Percentiles rank a stretch among this genome's conserved stretches.
Evolutionary conservation across 768 basidiomycete species (phyloP).

Genomic region (Suillus cothurnatus): DNA sequence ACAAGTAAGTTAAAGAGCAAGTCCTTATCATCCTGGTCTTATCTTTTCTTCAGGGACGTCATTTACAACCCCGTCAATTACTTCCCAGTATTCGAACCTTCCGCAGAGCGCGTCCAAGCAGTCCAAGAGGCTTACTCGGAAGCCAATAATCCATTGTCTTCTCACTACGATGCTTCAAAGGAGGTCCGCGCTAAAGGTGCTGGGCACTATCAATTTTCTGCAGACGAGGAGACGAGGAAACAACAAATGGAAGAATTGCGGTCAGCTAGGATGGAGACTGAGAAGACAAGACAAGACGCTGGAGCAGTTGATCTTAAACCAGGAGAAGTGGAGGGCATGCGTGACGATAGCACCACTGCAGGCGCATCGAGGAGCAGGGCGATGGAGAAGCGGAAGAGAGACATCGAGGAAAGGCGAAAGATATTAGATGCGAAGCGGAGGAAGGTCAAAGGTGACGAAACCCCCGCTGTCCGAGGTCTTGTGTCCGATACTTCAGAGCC

Average conservation of each 20-base stretch:
- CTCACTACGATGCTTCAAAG: slow-evolving; percentile 79
- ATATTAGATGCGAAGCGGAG: slow-evolving; percentile 68
- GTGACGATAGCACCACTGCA: slow-evolving; percentile 33
- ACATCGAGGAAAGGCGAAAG: slow-evolving; percentile 65
- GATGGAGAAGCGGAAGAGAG: slow-evolving; percentile 70
- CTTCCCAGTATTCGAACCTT: slow-evolving; percentile 88
- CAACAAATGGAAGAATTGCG: slow-evolving; percentile 85
- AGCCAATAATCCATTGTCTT: slow-evolving; percentile 63
- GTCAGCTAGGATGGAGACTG: slow-evolving; percentile 69
- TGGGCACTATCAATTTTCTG: slow-evolving; percentile 90
- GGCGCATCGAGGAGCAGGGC: slow-evolving; percentile 47
- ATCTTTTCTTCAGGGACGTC: slow-evolving; percentile 47
- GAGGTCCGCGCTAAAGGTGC: slow-evolving; percentile 92
- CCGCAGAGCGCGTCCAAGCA: slow-evolving; percentile 75
- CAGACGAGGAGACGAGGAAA: slow-evolving; percentile 75
- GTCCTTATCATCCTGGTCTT: not conserved
- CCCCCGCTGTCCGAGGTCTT: not conserved
- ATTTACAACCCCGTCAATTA: slow-evolving; percentile 78
- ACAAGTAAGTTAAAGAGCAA: slow-evolving; percentile 49
- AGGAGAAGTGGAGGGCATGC: slow-evolving; percentile 83
- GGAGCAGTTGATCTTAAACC: slow-evolving; percentile 63
- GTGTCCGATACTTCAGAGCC: not conserved
- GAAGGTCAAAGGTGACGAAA: slow-evolving; percentile 41
- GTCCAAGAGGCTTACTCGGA: slow-evolving; percentile 73
- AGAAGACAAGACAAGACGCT: slow-evolving; percentile 54